Base-by-base conservation (phyloP, 257 asterid species). In the Primulina huaijiensis region DNA sequence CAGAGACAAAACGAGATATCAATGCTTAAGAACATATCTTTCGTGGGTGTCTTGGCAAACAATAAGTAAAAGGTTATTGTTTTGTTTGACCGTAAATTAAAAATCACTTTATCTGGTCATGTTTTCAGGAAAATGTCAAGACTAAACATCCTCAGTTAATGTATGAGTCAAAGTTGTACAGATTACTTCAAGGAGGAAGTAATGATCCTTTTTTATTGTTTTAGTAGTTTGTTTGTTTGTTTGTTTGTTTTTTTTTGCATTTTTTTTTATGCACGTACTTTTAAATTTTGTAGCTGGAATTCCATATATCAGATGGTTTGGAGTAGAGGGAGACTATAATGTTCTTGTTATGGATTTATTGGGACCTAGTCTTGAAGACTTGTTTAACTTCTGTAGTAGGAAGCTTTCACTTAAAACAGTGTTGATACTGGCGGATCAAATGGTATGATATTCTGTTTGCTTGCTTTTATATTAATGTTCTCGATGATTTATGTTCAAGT, bases 301-400 rank as follows among this genome's bases (percentile, higher is more conserved):
- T 75, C 95, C 98, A 43, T 80, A 75, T 72, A 77, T 87, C 62
- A 85, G 82, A 82, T 92, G 98, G 96, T 92, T 83, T 74, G 98
- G 98, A 53, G 96, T 88, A 35, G 98, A 89, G 73, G 96, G 98
- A 71, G 98, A 89, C 82, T 92, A 89, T 74, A 89, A 89, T 84
- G 95, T 86, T 71, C 93, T 92, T 35, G 98, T 89, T 79, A 92
- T 92, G 83, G 98, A 92, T 75, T 83, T 92, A 67, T 75, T 92
- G 72, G 98, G 96, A 38, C 98, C 92, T 57, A 92, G 96, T 81
- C 94, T 92, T 81, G 98, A 92, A 83, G 96, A 92, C 82, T 78
- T 92, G 71, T 92, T 89, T 64, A 92, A 83, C 82, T 92, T 87
- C 84, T 92, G 96, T 67, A 92, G 90, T 76, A 81, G 94, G 81